Conservation (phyloP, 176 grass and related monocot species). For the Oropetium thomaeum region DNA sequence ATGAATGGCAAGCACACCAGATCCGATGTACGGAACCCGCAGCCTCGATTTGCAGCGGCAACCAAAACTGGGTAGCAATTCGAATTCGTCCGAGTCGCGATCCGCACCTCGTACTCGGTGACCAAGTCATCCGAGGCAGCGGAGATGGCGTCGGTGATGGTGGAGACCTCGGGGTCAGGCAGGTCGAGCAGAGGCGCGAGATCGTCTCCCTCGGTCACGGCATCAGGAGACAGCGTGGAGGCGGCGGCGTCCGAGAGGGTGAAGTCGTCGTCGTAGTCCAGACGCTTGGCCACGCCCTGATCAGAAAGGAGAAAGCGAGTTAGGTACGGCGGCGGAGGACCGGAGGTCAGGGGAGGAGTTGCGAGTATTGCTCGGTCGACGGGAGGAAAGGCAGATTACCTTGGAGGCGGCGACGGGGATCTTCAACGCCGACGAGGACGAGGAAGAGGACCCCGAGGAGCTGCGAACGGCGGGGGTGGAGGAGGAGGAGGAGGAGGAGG, state of each 20-base stretch:
- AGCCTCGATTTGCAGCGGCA: background rate
- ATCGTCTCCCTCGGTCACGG: background rate
- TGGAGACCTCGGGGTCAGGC: slow-evolving; percentile 18
- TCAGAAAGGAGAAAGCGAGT: background rate
- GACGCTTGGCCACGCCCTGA: slow-evolving; percentile 31
- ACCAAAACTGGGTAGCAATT: background rate
- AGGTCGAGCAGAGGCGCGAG: slow-evolving; percentile 22
- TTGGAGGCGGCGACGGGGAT: slow-evolving; percentile 30
- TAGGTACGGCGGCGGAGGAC: too few species aligned
- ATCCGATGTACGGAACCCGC: background rate
- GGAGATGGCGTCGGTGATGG: background rate
- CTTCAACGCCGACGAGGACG: background rate
- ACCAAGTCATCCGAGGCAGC: background rate
- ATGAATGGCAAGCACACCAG: background rate
- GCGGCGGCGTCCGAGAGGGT: background rate
- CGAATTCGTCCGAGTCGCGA: background rate
- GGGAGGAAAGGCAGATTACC: background rate
- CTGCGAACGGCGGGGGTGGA: background rate
- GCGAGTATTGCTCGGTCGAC: background rate
- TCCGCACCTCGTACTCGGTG: slow-evolving; percentile 15
- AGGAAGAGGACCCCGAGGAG: slow-evolving; percentile 8
- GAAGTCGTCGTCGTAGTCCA: slow-evolving; percentile 30
- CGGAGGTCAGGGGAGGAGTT: too few species aligned
- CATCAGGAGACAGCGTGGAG: background rate
- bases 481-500: background rate